Percentiles rank a stretch among this genome's conserved stretches.
Evolutionary conservation across 2,329 filamentous ascomycete species (phyloP).

Genomic region (Aplosporella prunicola): DNA sequence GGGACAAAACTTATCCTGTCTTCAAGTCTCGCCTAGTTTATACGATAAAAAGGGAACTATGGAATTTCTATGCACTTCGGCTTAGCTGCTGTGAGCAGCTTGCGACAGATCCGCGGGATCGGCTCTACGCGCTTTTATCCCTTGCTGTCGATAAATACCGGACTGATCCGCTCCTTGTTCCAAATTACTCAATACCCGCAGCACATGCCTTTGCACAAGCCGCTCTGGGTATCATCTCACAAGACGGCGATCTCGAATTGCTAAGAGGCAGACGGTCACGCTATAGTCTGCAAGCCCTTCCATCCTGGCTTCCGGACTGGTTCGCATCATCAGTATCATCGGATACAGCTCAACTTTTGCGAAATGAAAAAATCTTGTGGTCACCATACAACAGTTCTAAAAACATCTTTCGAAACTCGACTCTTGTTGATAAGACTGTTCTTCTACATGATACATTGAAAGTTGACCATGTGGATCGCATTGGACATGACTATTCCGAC

Average conservation of each 20-base stretch:
- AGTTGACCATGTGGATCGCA: no score
- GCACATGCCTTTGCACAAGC: background rate
- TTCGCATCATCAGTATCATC: background rate
- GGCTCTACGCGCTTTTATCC: background rate
- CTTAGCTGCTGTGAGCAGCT: background rate
- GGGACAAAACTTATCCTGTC: background rate
- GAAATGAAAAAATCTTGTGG: no score
- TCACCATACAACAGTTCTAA: no score
- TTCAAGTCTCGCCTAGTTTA: no score
- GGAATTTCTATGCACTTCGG: background rate
- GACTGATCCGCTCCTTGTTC: background rate
- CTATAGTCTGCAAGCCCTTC: background rate
- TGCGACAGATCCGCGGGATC: background rate
- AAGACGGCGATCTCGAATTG: background rate
- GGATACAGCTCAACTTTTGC: no score
- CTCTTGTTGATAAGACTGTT: background rate
- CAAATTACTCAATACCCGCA: background rate
- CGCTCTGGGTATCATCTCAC: fast-evolving
- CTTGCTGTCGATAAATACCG: background rate
- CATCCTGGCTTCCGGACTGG: background rate
- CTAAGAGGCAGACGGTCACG: background rate
- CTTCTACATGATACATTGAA: no score
- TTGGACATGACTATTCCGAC: no score
- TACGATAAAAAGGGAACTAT: background rate
- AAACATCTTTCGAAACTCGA: no score